Evolutionary conservation across 2,329 filamentous ascomycete species (phyloP).

Genomic region (Davidsoniella neocaledoniae): DNA sequence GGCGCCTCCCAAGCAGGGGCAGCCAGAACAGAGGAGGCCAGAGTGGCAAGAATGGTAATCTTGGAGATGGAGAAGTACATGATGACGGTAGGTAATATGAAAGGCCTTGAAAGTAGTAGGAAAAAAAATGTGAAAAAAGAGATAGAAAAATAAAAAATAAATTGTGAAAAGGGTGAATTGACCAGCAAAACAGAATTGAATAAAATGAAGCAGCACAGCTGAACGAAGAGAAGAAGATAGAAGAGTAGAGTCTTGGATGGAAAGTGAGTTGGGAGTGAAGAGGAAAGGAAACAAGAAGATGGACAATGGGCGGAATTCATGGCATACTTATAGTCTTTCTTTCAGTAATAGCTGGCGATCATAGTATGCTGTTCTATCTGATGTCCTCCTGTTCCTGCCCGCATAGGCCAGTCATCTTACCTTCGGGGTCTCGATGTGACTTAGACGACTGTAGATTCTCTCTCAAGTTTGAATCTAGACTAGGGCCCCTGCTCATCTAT

Average conservation of each 20-base stretch:
- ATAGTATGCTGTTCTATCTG: too few species aligned
- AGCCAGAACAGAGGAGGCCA: constrained; percentile 22
- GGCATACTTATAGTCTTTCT: constrained; percentile 1
- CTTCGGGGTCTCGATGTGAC: too few species aligned
- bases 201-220: constrained; percentile 12
- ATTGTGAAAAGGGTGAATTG: constrained; percentile 7
- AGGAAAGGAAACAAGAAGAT: constrained; percentile 4
- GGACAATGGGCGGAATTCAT: not conserved
- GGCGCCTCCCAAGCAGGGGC: constrained; percentile 21
- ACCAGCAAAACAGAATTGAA: constrained; percentile 10
- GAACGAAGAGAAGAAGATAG: constrained; percentile 5
- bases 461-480: too few species aligned
- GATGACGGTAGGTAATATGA: constrained; percentile 13
- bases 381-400: too few species aligned
- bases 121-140: not conserved
- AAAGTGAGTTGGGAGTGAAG: constrained; percentile 9
- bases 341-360: too few species aligned
- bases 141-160: not conserved
- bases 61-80: constrained; percentile 24
- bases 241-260: constrained; percentile 5
- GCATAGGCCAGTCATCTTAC: too few species aligned
- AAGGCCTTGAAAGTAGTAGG: not conserved
- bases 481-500: too few species aligned
- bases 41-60: constrained; percentile 21
- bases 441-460: too few species aligned